Evolutionary conservation across 2,329 filamentous ascomycete species (phyloP).

Genomic region (Aspergillus persii): DNA sequence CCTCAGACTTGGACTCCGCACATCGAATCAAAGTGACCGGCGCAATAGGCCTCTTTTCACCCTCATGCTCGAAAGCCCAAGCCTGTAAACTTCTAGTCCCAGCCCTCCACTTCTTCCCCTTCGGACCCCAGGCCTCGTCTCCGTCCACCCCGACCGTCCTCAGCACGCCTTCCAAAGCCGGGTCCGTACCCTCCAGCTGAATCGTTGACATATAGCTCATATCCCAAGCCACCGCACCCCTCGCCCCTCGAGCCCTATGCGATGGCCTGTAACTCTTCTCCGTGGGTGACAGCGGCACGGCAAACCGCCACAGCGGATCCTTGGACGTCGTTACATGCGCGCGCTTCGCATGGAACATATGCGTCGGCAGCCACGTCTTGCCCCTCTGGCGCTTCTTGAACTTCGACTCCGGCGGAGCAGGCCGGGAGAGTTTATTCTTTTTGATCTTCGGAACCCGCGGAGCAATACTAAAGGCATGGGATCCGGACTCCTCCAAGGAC

Average conservation of each 20-base stretch:
- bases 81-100: conserved; percentile 58
- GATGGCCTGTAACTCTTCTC: conserved; percentile 87
- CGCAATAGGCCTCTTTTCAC: conserved; percentile 59
- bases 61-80: conserved; percentile 58
- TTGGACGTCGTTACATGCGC: conserved; percentile 81
- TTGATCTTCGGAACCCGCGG: conserved; percentile 62
- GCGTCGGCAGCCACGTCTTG: conserved; percentile 94
- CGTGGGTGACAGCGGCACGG: conserved; percentile 78
- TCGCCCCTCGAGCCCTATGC: conserved; percentile 72
- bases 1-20: conserved; percentile 37
- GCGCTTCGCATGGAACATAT: conserved; percentile 89
- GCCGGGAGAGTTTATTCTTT: conserved; percentile 66
- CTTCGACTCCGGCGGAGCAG: conserved; percentile 61
- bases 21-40: conserved; percentile 77
- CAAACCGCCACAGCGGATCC: conserved; percentile 84
- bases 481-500: conserved; percentile 23
- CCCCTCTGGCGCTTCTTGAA: conserved; percentile 81
- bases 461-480: conserved; percentile 36
- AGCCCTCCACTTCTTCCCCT: conserved; percentile 68
- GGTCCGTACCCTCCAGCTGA: conserved; percentile 65
- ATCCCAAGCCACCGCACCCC: conserved; percentile 85
- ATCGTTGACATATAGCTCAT: conserved; percentile 92
- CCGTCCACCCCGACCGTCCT: conserved; percentile 60
- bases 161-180: conserved; percentile 65
- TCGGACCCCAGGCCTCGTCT: conserved; percentile 61